Percentiles rank a stretch among this genome's conserved stretches.
Conservation (phyloP, 2,329 filamentous ascomycete species). For the Fusarium solani-melongenae region DNA sequence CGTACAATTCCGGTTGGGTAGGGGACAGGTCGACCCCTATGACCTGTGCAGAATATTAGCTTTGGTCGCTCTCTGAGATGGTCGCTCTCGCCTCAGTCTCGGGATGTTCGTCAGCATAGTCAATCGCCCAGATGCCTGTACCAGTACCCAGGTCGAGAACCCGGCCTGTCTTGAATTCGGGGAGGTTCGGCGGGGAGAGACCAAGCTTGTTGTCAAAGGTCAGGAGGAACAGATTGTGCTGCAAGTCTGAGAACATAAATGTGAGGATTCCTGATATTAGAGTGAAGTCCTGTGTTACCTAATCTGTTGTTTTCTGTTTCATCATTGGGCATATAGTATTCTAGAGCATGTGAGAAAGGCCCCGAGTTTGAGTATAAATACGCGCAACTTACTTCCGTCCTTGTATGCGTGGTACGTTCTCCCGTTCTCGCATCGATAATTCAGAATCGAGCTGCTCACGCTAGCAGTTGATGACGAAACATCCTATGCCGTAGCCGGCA, state of each 20-base stretch:
- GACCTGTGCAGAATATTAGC: neutral
- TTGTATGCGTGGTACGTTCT: slow-evolving; percentile 12
- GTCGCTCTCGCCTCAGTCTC: neutral
- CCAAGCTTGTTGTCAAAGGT: slow-evolving; percentile 4
- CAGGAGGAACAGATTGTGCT: slow-evolving; percentile 1
- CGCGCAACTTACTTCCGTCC: slow-evolving; percentile 1
- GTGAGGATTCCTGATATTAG: neutral
- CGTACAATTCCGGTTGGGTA: neutral
- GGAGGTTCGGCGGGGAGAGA: neutral
- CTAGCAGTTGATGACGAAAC: neutral
- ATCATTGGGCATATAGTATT: slow-evolving; percentile 8
- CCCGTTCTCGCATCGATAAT: slow-evolving; percentile 8
- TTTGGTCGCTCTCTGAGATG: neutral
- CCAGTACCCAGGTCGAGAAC: neutral
- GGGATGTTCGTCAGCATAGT: neutral
- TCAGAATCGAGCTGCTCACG: slow-evolving; percentile 1
- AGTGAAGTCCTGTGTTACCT: neutral
- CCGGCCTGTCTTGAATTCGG: neutral
- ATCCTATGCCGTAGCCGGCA: neutral
- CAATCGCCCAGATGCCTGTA: neutral
- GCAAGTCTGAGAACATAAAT: neutral
- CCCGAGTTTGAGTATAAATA: neutral
- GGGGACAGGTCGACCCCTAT: neutral
- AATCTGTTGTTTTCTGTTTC: neutral
- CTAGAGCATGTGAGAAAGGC: neutral